These are phyloP conservation scores for Fusarium algeriense DNA, from an alignment of 2,329 filamentous ascomycete genomes.

Conservation along the genomic window DNA sequence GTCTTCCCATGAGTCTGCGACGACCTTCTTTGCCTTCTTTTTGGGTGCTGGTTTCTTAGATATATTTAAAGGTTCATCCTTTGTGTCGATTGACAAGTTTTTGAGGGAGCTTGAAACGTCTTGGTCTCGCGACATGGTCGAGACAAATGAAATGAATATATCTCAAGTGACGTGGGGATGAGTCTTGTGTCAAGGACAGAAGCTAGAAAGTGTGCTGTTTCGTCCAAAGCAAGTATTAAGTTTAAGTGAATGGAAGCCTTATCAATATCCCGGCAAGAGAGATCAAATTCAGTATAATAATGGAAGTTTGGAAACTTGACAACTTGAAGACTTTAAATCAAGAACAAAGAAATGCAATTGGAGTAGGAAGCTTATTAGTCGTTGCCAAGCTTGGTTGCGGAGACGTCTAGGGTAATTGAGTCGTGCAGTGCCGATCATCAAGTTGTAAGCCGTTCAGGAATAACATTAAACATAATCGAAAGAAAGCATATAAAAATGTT, in stretches of 20 bases:
- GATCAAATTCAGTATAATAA: not conserved
- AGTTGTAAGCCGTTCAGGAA: not conserved
- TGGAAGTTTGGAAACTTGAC: not conserved
- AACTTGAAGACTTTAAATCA: not conserved
- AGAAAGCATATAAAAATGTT: too few relatives aligned
- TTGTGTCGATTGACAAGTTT: conserved; percentile 48
- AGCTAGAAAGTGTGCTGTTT: not conserved
- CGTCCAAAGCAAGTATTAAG: too few relatives aligned
- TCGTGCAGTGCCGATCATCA: not conserved
- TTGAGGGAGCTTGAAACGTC: conserved; percentile 50
- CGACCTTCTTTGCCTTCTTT: conserved; percentile 47
- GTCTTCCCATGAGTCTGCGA: conserved; percentile 66
- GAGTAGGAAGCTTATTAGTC: conserved; percentile 1
- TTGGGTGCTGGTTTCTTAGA: conserved; percentile 44
- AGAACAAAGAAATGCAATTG: conserved; percentile 12
- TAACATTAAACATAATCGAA: not conserved
- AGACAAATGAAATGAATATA: not conserved
- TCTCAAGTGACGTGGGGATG: not conserved
- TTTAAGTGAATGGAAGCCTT: too few relatives aligned
- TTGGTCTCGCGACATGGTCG: conserved; percentile 42
- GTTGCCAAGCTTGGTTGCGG: conserved; percentile 30
- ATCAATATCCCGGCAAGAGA: too few relatives aligned
- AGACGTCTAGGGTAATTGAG: conserved; percentile 29
- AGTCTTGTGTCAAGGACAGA: too few relatives aligned
- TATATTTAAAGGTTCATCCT: conserved; percentile 29